Percentiles rank a stretch among this genome's conserved stretches.
These are phyloP conservation scores for Arxiozyma heterogenica DNA, from an alignment of 1,139 yeast genomes.

Conservation along the genomic window DNA sequence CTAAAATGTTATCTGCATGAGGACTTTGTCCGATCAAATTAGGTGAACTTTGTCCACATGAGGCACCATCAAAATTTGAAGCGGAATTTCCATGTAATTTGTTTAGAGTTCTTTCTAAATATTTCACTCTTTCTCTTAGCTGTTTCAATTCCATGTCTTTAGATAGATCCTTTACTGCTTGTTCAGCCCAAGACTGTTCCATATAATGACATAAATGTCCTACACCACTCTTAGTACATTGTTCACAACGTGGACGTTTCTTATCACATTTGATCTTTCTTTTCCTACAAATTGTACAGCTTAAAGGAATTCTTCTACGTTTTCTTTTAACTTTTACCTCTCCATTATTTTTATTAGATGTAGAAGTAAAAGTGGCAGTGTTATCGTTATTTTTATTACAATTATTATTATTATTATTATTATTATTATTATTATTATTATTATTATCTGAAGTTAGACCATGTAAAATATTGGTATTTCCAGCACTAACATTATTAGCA, in stretches of 20 bases:
- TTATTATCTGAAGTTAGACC: background rate
- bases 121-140: slow-evolving; percentile 27
- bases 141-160: slow-evolving; percentile 29
- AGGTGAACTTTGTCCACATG: slow-evolving; percentile 2
- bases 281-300: slow-evolving; percentile 41
- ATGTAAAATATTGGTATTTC: background rate
- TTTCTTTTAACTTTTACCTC: slow-evolving; percentile 26
- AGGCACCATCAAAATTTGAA: slow-evolving; percentile 4
- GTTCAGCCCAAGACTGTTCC: slow-evolving; percentile 47
- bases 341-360: background rate
- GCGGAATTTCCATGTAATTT: slow-evolving; percentile 20
- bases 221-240: slow-evolving; percentile 63
- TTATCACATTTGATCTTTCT: slow-evolving; percentile 51
- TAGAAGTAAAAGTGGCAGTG: background rate
- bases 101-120: slow-evolving; percentile 26
- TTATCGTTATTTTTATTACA: background rate
- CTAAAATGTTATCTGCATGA: background rate
- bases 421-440: background rate
- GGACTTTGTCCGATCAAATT: background rate
- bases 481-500: background rate
- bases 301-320: slow-evolving; percentile 41
- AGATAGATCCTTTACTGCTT: slow-evolving; percentile 45
- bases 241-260: slow-evolving; percentile 55
- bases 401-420: background rate
- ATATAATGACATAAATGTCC: slow-evolving; percentile 65